phyloP scores from a whole-genome alignment of 192 early-diverging fungal species.

The Glomus cerebriforme region DNA sequence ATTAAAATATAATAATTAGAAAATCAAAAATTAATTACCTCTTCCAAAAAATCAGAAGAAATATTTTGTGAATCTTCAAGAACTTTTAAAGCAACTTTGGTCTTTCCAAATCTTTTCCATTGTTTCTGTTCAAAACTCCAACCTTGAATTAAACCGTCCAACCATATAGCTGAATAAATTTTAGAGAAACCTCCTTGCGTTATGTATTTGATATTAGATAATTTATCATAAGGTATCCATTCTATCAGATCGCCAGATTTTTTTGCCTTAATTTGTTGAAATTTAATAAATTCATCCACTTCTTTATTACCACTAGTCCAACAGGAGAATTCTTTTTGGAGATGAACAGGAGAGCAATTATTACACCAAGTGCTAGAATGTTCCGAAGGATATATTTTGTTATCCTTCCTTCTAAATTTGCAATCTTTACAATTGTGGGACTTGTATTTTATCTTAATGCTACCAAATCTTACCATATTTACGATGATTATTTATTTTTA shows the following conservation, averaged over 20 bases:
- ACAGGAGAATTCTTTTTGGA: background rate
- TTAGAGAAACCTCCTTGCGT: background rate
- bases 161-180: background rate
- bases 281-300: background rate
- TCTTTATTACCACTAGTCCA: slow-evolving; percentile 2
- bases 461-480: too few species aligned
- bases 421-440: background rate
- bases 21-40: background rate
- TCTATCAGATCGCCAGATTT: background rate
- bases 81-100: slow-evolving; percentile 1
- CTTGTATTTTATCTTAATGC: background rate
- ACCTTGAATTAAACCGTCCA: background rate
- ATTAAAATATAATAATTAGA: too few species aligned
- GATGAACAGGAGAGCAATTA: background rate
- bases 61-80: background rate
- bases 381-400: background rate
- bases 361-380: background rate
- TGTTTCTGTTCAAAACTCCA: background rate
- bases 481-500: too few species aligned
- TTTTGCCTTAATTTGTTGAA: slow-evolving; percentile 1
- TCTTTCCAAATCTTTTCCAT: background rate
- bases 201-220: background rate
- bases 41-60: background rate
- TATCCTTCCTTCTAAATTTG: background rate
- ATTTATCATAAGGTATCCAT: background rate